phyloP scores from a whole-genome alignment of 2,329 filamentous ascomycete species.

The Microascus cirrosus region DNA sequence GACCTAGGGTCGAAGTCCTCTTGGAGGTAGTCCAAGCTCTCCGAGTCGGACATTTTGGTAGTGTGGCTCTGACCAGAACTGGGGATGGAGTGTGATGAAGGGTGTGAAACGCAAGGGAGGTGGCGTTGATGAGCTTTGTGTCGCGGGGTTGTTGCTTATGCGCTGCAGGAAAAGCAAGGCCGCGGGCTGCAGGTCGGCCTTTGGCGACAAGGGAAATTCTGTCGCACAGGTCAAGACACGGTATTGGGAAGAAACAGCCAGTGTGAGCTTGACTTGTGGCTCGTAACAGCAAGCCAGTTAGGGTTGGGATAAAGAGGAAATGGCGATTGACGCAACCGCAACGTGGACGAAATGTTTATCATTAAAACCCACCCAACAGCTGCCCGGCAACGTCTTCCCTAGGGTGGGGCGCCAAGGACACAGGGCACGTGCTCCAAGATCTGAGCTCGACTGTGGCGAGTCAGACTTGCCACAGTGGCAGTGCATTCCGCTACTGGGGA shows the following conservation, averaged over 20 bases:
- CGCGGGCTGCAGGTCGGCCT: background rate
- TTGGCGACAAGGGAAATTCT: background rate
- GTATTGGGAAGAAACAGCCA: background rate
- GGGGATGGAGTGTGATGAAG: background rate
- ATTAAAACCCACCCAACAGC: background rate
- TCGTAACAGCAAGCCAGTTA: background rate
- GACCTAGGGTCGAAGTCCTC: conserved; percentile 73
- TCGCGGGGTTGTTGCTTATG: background rate
- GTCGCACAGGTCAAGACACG: background rate
- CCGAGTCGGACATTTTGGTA: conserved; percentile 50
- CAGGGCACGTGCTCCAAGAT: conserved; percentile 1
- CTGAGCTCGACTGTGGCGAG: background rate
- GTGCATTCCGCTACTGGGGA: background rate
- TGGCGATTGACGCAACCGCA: conserved; percentile 1
- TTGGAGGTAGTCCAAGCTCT: conserved; percentile 69
- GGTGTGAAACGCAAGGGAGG: background rate
- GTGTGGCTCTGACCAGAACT: background rate
- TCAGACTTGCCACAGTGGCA: background rate
- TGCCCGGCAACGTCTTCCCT: background rate
- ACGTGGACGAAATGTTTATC: conserved; percentile 5
- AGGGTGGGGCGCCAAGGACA: background rate
- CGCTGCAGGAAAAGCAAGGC: background rate
- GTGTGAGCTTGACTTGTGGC: background rate
- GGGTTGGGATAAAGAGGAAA: background rate
- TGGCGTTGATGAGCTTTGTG: background rate